Evolutionary conservation across 1,139 yeast genomes (phyloP).

Genomic region (Suhomyces kunorum): DNA sequence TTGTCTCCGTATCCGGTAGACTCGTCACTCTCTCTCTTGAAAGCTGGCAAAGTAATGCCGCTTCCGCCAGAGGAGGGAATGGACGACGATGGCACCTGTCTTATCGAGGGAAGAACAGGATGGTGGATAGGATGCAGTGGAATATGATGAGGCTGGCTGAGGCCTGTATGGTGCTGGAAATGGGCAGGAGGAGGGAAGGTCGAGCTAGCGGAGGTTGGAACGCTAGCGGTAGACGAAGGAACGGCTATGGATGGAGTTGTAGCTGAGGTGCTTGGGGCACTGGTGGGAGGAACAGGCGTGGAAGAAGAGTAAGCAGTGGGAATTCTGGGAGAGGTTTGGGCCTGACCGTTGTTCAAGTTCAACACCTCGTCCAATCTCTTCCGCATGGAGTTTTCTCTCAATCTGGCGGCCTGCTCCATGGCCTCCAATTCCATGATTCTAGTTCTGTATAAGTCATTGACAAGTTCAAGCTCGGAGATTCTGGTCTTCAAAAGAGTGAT

Average conservation of each 20-base stretch:
- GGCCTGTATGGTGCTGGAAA: neutral
- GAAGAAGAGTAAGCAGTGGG: slow-evolving; percentile 4
- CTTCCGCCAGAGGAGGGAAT: slow-evolving; percentile 14
- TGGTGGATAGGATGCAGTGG: slow-evolving; percentile 8
- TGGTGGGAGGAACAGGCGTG: slow-evolving; percentile 4
- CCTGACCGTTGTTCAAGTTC: slow-evolving; percentile 12
- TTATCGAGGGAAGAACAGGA: slow-evolving; percentile 17
- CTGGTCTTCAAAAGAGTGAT: slow-evolving; percentile 64
- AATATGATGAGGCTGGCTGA: slow-evolving; percentile 3
- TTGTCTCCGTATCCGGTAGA: slow-evolving; percentile 5
- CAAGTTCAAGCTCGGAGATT: slow-evolving; percentile 86
- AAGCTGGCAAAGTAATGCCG: slow-evolving; percentile 22
- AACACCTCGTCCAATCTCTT: slow-evolving; percentile 50
- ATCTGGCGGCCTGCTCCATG: slow-evolving; percentile 59
- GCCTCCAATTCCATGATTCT: slow-evolving; percentile 81
- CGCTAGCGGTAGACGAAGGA: slow-evolving; percentile 2
- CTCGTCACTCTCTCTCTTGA: slow-evolving; percentile 28
- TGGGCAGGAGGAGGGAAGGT: neutral
- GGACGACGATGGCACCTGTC: slow-evolving; percentile 12
- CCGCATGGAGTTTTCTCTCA: slow-evolving; percentile 51
- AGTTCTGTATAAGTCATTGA: slow-evolving; percentile 80
- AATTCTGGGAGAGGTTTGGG: neutral
- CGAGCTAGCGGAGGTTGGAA: slow-evolving; percentile 5
- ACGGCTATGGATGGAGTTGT: slow-evolving; percentile 1
- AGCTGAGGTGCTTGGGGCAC: slow-evolving; percentile 1